Evolutionary conservation across 345 rosid species (phyloP), one percentile per base, ranked within the genome.

Genomic region (Eucalyptus cloeziana): DNA sequence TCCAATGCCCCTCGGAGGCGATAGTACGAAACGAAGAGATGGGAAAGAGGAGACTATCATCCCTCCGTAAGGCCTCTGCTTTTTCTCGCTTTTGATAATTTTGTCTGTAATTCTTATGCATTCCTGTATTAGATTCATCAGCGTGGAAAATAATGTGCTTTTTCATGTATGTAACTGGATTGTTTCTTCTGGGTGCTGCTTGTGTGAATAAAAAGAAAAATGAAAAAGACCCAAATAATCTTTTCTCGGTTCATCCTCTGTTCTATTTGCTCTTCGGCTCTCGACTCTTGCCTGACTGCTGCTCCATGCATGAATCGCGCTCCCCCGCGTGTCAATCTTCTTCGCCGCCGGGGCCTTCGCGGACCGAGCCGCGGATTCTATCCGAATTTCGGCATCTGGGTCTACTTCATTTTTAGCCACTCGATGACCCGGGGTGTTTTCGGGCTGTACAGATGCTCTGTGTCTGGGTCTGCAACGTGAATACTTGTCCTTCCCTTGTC

Each of bases 61-160:
- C 60, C 43, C 87, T 86, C 64, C 51, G 71, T 25, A 88, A 81
- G 51, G 51, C 69, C 89, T 25, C 44, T 54, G 56, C 49, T 56
- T 81, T 83, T 54, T 80, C 49, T 62, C 43, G 54, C 52, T 69
- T 49, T 81, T 85, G 60, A 85, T 81, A 56, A 81, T 44, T 88
- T 87, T 87, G 60, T 56, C 88, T 64, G 88, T 45, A 87, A 86
- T 87, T 69, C 87, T 88, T 81, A 81, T 81, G 86, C 89, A 19
- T 71, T 43, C 56, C 86, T 49, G 56, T 87, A 24, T 54, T 88
- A 88, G 89, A 81, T 81, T 88, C 85, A 54, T 88, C 86, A 56
- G 89, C 69, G 89, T 88, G 87, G 79, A 88, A 56, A 88, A 88
- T 88, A 88, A 88, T 88, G 87, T 87, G 87, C 79, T 47, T 56